Percentiles rank a stretch among this genome's conserved stretches.
Conservation (phyloP, 805 yeast species). For the Brettanomyces naardenensis region DNA sequence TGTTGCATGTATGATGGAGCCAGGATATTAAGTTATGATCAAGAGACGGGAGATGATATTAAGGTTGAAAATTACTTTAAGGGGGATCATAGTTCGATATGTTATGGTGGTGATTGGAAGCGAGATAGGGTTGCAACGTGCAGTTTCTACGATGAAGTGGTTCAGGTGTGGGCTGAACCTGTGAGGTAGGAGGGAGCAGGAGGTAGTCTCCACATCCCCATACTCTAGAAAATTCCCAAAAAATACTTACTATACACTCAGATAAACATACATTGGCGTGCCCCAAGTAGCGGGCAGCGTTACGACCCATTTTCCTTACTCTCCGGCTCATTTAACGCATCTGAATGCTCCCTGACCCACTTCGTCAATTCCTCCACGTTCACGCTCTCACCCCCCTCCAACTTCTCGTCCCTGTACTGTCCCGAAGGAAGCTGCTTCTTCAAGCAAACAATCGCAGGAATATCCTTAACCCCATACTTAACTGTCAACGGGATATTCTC, state of each 20-base stretch:
- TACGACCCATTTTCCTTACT: background rate
- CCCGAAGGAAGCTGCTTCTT: constrained; percentile 54
- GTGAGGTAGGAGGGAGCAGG: no score
- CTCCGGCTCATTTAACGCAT: no score
- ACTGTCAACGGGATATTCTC: constrained; percentile 52
- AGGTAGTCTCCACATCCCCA: no score
- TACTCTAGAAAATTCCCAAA: no score
- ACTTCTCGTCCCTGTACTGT: constrained; percentile 25
- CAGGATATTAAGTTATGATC: constrained; percentile 41
- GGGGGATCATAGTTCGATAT: constrained; percentile 82
- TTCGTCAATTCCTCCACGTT: constrained; percentile 35
- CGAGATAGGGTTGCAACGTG: constrained; percentile 61
- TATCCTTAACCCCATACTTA: constrained; percentile 41
- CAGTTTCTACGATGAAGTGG: constrained; percentile 81
- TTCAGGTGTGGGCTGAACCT: constrained; percentile 66
- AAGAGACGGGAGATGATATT: constrained; percentile 15
- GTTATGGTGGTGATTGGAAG: constrained; percentile 92
- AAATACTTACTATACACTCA: no score
- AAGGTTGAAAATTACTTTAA: constrained; percentile 39
- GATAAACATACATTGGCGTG: no score
- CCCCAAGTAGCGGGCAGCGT: background rate
- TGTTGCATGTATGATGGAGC: constrained; percentile 98
- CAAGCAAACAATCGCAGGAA: constrained; percentile 65
- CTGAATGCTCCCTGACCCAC: constrained; percentile 37
- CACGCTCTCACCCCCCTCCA: constrained; percentile 26